Percentiles rank a stretch among this genome's conserved stretches.
Conservation (phyloP, 2,329 filamentous ascomycete species). For the Ramularia collo-cygni region DNA sequence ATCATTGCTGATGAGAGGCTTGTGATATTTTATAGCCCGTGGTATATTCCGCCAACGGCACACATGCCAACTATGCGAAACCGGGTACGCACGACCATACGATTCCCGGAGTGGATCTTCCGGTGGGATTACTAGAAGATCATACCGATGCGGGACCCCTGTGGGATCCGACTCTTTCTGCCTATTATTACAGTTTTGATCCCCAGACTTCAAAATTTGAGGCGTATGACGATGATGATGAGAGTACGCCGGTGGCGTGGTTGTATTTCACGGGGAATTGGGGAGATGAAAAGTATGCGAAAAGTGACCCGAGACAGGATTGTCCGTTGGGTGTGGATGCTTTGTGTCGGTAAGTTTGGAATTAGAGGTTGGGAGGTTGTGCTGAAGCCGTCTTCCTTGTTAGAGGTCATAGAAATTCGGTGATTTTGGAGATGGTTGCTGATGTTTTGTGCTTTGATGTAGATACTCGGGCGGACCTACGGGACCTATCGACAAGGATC, state of each 20-base stretch:
- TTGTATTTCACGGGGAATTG: slow-evolving; percentile 53
- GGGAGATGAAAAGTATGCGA: slow-evolving; percentile 55
- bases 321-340: slow-evolving; percentile 33
- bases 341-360: slow-evolving; percentile 45
- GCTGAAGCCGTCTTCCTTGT: too few species aligned
- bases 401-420: too few species aligned
- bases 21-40: slow-evolving; percentile 43
- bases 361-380: too few species aligned
- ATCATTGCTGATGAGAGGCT: neutral
- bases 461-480: slow-evolving; percentile 54
- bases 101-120: slow-evolving; percentile 55
- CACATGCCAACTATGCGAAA: slow-evolving; percentile 59
- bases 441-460: too few species aligned
- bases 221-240: slow-evolving; percentile 35
- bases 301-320: slow-evolving; percentile 45
- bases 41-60: slow-evolving; percentile 53
- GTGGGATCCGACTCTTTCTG: slow-evolving; percentile 54
- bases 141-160: slow-evolving; percentile 48
- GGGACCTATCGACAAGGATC: slow-evolving; percentile 53
- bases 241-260: slow-evolving; percentile 43
- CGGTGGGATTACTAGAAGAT: slow-evolving; percentile 47
- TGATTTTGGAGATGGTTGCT: too few species aligned
- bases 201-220: slow-evolving; percentile 35
- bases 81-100: slow-evolving; percentile 55
- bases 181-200: slow-evolving; percentile 52